phyloP scores from a whole-genome alignment of 257 asterid species.

The Parsonsia alboflavescens region DNA sequence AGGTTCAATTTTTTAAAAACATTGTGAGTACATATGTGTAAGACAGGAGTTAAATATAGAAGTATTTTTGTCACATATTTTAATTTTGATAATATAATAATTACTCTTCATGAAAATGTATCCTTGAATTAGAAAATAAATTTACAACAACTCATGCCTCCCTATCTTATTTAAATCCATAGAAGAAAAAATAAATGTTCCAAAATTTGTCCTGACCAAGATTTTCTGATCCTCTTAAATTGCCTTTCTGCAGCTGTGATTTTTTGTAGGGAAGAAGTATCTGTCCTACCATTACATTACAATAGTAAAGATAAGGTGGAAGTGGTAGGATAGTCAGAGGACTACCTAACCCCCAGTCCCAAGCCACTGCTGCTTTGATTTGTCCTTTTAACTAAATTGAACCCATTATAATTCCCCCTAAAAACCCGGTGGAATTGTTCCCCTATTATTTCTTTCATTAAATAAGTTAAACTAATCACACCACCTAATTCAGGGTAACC shows the following conservation, averaged over 20 bases:
- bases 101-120: no score
- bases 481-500: constrained; percentile 7
- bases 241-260: neutral
- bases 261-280: neutral
- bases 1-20: no score
- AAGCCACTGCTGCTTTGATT: neutral
- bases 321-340: neutral
- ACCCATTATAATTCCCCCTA: neutral
- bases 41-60: no score
- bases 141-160: no score
- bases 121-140: no score
- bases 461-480: neutral
- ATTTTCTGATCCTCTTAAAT: neutral
- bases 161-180: neutral
- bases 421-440: constrained; percentile 3
- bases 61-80: no score
- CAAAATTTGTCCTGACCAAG: neutral
- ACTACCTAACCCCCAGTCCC: constrained; percentile 2
- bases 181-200: no score
- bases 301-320: neutral
- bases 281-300: neutral
- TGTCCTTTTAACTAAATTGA: neutral
- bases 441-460: neutral
- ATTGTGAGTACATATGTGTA: no score
- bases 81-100: no score